phyloP scores from a whole-genome alignment of 805 yeast species.

The Metschnikowia reukaufii region DNA sequence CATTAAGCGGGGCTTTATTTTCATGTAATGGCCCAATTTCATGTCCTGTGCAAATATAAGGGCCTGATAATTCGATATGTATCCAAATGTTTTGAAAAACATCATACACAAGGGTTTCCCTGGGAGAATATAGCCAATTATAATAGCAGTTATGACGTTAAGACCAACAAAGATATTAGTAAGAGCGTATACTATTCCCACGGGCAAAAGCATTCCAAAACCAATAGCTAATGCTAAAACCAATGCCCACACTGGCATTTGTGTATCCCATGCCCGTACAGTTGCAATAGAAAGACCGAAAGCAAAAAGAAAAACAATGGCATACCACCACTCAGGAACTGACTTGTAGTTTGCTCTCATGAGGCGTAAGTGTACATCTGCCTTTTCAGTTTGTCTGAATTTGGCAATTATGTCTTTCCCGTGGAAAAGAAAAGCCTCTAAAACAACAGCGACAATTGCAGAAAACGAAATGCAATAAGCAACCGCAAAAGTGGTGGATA shows the following conservation, averaged over 20 bases:
- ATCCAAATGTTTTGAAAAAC: slow-evolving; percentile 22
- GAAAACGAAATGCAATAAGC: slow-evolving; percentile 26
- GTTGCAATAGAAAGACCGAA: slow-evolving; percentile 20
- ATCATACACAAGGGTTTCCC: slow-evolving; percentile 24
- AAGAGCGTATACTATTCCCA: slow-evolving; percentile 22
- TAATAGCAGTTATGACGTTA: slow-evolving; percentile 21
- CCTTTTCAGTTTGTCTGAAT: slow-evolving; percentile 18
- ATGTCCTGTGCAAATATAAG: slow-evolving; percentile 20
- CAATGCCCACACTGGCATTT: slow-evolving; percentile 22
- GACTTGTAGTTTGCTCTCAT: slow-evolving; percentile 21
- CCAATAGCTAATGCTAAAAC: slow-evolving; percentile 19
- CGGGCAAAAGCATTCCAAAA: slow-evolving; percentile 18
- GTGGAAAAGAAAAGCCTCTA: slow-evolving; percentile 21
- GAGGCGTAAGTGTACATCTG: slow-evolving; percentile 24
- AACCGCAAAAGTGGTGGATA: slow-evolving; percentile 21
- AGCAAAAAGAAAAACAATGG: slow-evolving; percentile 11
- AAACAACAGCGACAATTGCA: slow-evolving; percentile 21
- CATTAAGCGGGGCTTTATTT: slow-evolving; percentile 21
- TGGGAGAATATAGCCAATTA: slow-evolving; percentile 21
- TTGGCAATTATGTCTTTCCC: slow-evolving; percentile 21
- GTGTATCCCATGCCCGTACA: slow-evolving; percentile 18
- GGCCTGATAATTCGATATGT: slow-evolving; percentile 23
- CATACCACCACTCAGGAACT: slow-evolving; percentile 27
- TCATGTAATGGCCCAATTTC: slow-evolving; percentile 24
- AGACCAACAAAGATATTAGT: slow-evolving; percentile 23